Evolutionary conservation across 1,284 basidiomycete genomes (phyloP).

Genomic region (Sporisorium reilianum): DNA sequence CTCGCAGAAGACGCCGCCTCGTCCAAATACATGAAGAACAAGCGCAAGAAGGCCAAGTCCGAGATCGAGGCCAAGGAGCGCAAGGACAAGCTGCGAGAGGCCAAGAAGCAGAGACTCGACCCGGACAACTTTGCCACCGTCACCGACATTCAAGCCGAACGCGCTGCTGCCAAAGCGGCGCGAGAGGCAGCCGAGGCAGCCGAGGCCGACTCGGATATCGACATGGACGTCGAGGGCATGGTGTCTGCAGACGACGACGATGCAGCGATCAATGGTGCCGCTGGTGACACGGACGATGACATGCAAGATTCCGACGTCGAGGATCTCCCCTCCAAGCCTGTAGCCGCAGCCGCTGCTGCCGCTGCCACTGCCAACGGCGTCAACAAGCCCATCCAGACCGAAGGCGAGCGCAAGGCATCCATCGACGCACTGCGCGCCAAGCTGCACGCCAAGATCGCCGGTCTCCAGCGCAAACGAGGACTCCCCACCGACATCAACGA

Average conservation of each 20-base stretch:
- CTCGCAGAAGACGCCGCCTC: slow-evolving; percentile 41
- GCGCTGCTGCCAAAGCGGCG: slow-evolving; percentile 48
- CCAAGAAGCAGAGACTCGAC: slow-evolving; percentile 63
- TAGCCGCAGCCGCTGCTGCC: slow-evolving; percentile 5
- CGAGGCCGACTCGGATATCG: slow-evolving; percentile 44
- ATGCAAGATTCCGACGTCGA: slow-evolving; percentile 49
- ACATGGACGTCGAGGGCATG: slow-evolving; percentile 49
- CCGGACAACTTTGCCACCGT: slow-evolving; percentile 63
- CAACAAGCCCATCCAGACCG: slow-evolving; percentile 37
- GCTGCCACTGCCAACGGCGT: slow-evolving; percentile 8
- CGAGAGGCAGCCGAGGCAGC: slow-evolving; percentile 32
- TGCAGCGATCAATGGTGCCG: slow-evolving; percentile 30
- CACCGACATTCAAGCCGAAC: slow-evolving; percentile 56
- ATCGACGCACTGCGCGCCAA: slow-evolving; percentile 59
- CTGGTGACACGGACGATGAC: slow-evolving; percentile 53
- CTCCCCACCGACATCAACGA: slow-evolving; percentile 26
- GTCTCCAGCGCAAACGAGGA: slow-evolving; percentile 57
- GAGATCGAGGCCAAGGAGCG: slow-evolving; percentile 59
- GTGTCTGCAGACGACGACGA: slow-evolving; percentile 37
- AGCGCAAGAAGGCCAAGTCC: slow-evolving; percentile 63
- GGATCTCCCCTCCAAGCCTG: slow-evolving; percentile 17
- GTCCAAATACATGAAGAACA: slow-evolving; percentile 66
- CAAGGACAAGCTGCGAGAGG: slow-evolving; percentile 53
- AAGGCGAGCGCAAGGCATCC: slow-evolving; percentile 53
- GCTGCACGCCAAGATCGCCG: slow-evolving; percentile 62